These are phyloP conservation scores for Ceratocystis cacaofunesta DNA, from an alignment of 2,329 filamentous ascomycete species.

Conservation along the genomic window DNA sequence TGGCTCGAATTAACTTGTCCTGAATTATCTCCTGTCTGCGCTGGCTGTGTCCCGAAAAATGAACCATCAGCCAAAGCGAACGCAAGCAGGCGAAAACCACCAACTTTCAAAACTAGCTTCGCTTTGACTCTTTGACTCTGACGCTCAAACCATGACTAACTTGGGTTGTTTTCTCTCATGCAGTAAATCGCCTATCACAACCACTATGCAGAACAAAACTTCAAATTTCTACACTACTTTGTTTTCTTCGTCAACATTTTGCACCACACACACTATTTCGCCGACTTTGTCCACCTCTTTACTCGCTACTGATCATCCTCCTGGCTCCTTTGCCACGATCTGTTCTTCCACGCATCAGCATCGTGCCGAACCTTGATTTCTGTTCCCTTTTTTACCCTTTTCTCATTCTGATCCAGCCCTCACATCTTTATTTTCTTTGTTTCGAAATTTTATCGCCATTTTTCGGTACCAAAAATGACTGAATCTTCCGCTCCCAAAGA, in stretches of 20 bases:
- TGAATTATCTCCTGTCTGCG: neutral
- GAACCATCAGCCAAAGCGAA: neutral
- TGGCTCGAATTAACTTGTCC: too few species aligned
- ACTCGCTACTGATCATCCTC: constrained; percentile 12
- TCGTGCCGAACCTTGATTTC: constrained; percentile 12
- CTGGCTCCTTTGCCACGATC: neutral
- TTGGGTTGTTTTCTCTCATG: neutral
- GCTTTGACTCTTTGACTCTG: neutral
- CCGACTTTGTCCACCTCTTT: constrained; percentile 1
- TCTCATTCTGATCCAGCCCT: neutral
- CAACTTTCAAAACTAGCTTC: neutral
- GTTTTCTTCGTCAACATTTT: constrained; percentile 4
- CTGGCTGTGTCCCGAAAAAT: neutral
- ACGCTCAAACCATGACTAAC: constrained; percentile 2
- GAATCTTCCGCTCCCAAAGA: constrained; percentile 1
- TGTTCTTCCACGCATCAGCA: constrained; percentile 8
- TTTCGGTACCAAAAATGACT: neutral
- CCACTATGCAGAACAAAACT: constrained; percentile 14
- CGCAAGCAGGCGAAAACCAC: neutral
- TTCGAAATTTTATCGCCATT: neutral
- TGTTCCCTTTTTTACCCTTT: neutral
- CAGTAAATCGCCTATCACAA: constrained; percentile 8
- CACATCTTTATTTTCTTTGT: neutral
- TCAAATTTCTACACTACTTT: constrained; percentile 8
- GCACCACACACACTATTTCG: constrained; percentile 5